These are phyloP conservation scores for Colletotrichum salicis DNA, from an alignment of 2,329 filamentous ascomycete species.

Conservation along the genomic window DNA sequence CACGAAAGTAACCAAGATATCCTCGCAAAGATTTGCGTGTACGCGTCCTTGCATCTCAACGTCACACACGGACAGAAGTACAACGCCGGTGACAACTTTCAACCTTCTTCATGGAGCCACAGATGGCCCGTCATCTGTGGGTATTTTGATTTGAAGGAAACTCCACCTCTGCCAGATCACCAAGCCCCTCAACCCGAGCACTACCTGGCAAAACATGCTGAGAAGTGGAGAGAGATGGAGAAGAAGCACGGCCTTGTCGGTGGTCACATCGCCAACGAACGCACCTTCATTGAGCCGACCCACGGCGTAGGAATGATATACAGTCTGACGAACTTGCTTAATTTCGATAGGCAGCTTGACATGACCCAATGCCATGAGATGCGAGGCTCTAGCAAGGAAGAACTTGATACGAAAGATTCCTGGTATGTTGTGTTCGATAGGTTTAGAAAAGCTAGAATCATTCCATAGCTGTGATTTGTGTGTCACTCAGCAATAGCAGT, in stretches of 20 bases:
- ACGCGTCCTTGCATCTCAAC: background rate
- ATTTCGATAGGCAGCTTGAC: background rate
- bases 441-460: background rate
- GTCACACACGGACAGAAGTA: background rate
- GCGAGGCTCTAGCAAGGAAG: background rate
- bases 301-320: background rate
- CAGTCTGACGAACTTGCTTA: background rate
- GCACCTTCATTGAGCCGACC: background rate
- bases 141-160: background rate
- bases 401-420: background rate
- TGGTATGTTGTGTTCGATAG: background rate
- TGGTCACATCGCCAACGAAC: background rate
- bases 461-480: background rate
- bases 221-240: background rate
- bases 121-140: background rate
- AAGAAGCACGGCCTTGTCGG: background rate
- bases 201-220: background rate
- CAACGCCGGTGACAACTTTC: background rate
- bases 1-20: background rate
- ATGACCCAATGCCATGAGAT: background rate
- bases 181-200: background rate
- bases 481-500: no score
- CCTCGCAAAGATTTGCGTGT: background rate
- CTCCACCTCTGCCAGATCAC: background rate
- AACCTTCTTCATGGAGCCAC: background rate